phyloP scores from a whole-genome alignment of 371 early-diverging fungal species.

The Mortierella sp. region DNA sequence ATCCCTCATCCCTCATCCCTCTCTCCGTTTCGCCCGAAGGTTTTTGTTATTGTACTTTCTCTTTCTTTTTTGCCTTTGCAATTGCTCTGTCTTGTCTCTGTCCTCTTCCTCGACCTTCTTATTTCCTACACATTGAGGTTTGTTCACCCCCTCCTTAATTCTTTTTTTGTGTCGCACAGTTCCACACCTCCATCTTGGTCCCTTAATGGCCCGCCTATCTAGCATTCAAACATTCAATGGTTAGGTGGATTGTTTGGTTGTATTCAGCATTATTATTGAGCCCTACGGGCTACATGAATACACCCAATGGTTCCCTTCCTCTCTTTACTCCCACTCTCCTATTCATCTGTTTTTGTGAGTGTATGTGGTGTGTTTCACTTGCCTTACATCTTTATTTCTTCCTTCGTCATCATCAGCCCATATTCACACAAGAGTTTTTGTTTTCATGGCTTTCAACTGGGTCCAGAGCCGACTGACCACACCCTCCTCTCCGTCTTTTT shows the following conservation, averaged over 20 bases:
- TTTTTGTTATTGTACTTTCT: neutral
- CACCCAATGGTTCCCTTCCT: neutral
- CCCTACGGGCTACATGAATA: neutral
- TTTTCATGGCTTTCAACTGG: neutral
- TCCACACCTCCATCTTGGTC: neutral
- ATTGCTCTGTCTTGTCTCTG: neutral
- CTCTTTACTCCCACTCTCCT: neutral
- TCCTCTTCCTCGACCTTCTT: neutral
- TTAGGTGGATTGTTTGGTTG: neutral
- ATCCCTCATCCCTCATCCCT: neutral
- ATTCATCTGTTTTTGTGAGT: neutral
- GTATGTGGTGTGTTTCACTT: neutral
- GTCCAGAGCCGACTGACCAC: neutral
- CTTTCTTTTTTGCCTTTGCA: neutral
- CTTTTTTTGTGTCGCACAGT: neutral
- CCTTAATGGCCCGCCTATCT: neutral
- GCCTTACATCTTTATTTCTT: neutral
- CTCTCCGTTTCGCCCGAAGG: neutral
- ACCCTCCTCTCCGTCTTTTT: constrained; percentile 8
- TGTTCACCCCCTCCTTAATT: neutral
- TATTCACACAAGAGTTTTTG: neutral
- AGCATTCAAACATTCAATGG: neutral
- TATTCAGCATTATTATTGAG: neutral
- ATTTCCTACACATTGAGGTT: neutral
- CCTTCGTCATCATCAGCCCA: neutral